Evolutionary conservation across 2,329 filamentous ascomycete genomes (phyloP), one percentile per base, ranked within the genome.

Genomic region (Pseudocercospora fuligena): DNA sequence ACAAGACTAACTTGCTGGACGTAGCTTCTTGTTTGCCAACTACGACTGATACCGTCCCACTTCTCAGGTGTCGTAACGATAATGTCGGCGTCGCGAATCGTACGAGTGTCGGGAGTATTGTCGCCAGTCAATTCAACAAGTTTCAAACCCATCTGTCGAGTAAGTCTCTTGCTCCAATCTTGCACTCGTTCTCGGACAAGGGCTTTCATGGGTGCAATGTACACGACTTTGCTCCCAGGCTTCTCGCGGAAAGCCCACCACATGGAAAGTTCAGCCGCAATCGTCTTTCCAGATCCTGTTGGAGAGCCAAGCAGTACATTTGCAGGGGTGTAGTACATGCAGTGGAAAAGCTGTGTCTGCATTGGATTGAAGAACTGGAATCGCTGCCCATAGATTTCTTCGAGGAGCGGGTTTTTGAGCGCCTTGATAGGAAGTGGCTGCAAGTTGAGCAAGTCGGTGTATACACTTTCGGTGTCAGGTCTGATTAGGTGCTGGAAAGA

Each of bases 51-150:
- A 87, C 96, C 96, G 77, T 99, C 96, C 95, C 95, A 99, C 78
- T 99, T 99, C 81, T 99, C 95, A n/a, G 95, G 96, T 0, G 96
- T 99, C 0, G 95, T 99, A 74, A 99, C 93, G 74, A 99, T 99
- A 69, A 99, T 93, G 77, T 99, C 95, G 3, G 95, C 95, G 76
- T 98, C 91, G 73, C 94, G 89, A 73, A 99, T 99, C 0, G 94
- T 97, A 60, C 93, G 87, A 0, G 95, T 99, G 76, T 99, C 95
- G 0, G 96, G 96, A 0, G 96, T 99, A 75, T 98, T 99, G 82
- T 99, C 95, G 83, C 92, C 94, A 12, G 96, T 99, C 82, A 99
- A 83, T 80, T 99, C 95, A 16, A 99, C 95, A 21, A 99, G 84
- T 79, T 93, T 96, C 69, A 98, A 79, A 0, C 94, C 93, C 82